phyloP scores from a whole-genome alignment of 345 rosid genomes.

The Abelmoschus esculentus region DNA sequence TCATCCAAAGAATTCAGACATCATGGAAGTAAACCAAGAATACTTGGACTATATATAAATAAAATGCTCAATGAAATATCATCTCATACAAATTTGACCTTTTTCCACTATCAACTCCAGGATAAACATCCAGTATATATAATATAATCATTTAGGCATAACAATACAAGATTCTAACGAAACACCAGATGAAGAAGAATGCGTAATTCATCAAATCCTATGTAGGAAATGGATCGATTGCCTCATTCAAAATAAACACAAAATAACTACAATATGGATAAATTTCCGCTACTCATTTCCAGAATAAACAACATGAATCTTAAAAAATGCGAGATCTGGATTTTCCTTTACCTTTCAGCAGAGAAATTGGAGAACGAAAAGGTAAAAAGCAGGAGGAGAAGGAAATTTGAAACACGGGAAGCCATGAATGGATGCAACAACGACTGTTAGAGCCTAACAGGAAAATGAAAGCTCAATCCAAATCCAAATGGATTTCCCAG shows the following conservation, averaged over 20 bases:
- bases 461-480: not conserved
- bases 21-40: not conserved
- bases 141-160: not conserved
- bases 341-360: slow-evolving; percentile 30
- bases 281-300: not conserved
- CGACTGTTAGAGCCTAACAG: not conserved
- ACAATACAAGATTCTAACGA: not conserved
- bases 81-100: not conserved
- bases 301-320: not conserved
- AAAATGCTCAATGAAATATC: not conserved
- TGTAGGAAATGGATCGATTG: not conserved
- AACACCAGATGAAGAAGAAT: slow-evolving; percentile 7
- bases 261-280: not conserved
- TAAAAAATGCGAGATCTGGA: slow-evolving; percentile 5
- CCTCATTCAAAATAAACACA: not conserved
- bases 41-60: no score
- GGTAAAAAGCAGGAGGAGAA: slow-evolving; percentile 20
- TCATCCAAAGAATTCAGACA: not conserved
- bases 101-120: not conserved
- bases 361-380: slow-evolving; percentile 16
- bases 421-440: slow-evolving; percentile 22
- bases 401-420: slow-evolving; percentile 8
- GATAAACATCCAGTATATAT: not conserved
- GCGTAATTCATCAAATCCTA: not conserved
- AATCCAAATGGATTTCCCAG: not conserved